These are phyloP conservation scores for Metschnikowia orientalis DNA, from an alignment of 805 yeast species.

Conservation along the genomic window DNA sequence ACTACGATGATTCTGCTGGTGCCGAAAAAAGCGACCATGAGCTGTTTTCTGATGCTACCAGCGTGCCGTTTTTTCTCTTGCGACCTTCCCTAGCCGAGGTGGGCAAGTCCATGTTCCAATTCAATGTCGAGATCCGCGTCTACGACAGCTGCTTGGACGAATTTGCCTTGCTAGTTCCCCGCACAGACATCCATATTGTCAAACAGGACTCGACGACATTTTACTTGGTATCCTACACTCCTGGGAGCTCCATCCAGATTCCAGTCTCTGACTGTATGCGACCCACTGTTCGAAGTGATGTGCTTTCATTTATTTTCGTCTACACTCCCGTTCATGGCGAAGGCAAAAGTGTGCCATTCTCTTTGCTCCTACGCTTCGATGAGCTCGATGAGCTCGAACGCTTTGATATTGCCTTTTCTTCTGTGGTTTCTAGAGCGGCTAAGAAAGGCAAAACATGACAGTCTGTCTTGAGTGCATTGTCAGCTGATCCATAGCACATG, in stretches of 20 bases:
- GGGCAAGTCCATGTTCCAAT: conserved; percentile 18
- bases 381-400: conserved; percentile 34
- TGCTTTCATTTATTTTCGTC: conserved; percentile 63
- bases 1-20: no score
- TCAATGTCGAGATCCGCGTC: conserved; percentile 44
- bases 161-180: conserved; percentile 42
- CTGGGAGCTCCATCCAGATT: conserved; percentile 8
- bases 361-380: conserved; percentile 61
- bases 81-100: conserved; percentile 10
- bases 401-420: conserved; percentile 53
- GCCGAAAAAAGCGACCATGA: conserved; percentile 14
- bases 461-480: no score
- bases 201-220: conserved; percentile 45
- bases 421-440: conserved; percentile 56
- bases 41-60: conserved; percentile 17
- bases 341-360: conserved; percentile 37
- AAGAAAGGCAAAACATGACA: conserved; percentile 49
- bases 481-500: no score
- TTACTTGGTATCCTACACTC: conserved; percentile 37
- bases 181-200: conserved; percentile 24
- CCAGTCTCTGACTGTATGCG: conserved; percentile 45
- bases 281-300: conserved; percentile 60
- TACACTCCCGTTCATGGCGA: conserved; percentile 22
- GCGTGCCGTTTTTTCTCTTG: conserved; percentile 14
- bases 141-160: conserved; percentile 50